These are phyloP conservation scores for Starmerella tilneyi DNA, from an alignment of 805 yeast genomes.

Conservation along the genomic window DNA sequence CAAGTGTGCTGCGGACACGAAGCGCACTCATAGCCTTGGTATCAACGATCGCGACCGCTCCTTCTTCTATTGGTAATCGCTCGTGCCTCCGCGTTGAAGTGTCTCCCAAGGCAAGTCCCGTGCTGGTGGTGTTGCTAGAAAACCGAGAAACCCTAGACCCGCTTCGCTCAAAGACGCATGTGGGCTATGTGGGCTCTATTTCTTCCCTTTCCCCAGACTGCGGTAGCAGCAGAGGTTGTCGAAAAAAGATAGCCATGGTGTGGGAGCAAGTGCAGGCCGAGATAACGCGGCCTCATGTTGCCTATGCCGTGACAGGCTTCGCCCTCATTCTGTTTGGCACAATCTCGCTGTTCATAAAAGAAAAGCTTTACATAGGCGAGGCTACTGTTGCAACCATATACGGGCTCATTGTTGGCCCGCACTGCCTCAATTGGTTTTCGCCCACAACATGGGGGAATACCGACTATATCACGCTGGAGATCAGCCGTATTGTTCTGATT, in stretches of 20 bases:
- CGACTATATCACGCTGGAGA: conserved; percentile 71
- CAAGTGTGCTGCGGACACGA: too few relatives aligned
- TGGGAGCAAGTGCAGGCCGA: conserved; percentile 26
- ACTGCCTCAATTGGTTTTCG: conserved; percentile 69
- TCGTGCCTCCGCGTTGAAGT: too few relatives aligned
- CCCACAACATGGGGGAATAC: conserved; percentile 80
- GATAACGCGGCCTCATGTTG: conserved; percentile 63
- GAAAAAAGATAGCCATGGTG: conserved; percentile 16
- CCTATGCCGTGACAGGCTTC: conserved; percentile 79
- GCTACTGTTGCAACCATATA: conserved; percentile 80
- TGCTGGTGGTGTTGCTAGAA: too few relatives aligned
- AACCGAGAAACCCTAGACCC: too few relatives aligned
- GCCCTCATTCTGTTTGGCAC: conserved; percentile 73
- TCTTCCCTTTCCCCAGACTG: too few relatives aligned
- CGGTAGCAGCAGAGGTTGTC: too few relatives aligned
- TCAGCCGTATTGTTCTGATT: conserved; percentile 71
- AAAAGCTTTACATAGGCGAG: conserved; percentile 76
- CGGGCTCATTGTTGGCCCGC: conserved; percentile 84
- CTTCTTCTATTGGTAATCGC: too few relatives aligned
- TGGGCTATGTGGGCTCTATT: not conserved
- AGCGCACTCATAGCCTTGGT: too few relatives aligned
- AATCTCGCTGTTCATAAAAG: conserved; percentile 72
- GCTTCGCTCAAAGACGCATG: not conserved
- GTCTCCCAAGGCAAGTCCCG: too few relatives aligned
- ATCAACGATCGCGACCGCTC: too few relatives aligned